Base-by-base conservation (phyloP, 139 green algal genomes). In the Chlamydomonas sp. region DNA sequence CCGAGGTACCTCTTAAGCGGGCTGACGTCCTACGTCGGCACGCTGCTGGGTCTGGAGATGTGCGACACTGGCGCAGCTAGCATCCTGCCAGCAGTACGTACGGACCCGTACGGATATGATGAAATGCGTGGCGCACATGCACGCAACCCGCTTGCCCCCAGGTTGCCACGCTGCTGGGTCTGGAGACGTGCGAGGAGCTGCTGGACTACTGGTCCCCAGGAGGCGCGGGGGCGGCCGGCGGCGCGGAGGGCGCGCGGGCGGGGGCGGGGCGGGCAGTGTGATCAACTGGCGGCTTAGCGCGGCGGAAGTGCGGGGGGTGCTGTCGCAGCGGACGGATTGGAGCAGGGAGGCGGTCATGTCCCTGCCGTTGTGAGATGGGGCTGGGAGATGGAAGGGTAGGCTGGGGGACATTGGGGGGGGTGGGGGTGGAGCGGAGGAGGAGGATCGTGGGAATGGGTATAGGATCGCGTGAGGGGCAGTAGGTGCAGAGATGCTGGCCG, bases 251-350 rank as follows among this genome's bases (percentile, higher is more conserved):
- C 81, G n/a, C n/a, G 91, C 49, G 18, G 87, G 81, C 9, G 87
- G 9, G 9, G 88, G 77, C 57, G 77, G 94, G 89, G 94, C 92
- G 6, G 93, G 95, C 9, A 90, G 93, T 10, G 91, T 93, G 3
- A 97, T 97, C 72, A 96, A 93, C 9, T 99, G 97, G 97, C 92
- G 97, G 18, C 90, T 99, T 15, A 96, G 84, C 0, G 92, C 94
- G 0, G 86, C 86, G 5, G 97, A 99, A 84, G 95, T 99, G 59
- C 85, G 93, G 7, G 89, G 91, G 7, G 89, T 96, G 67, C 79
- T 99, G 49, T 78, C 79, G 75, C 95, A 97, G 88, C 85, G 97
- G 1, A 10, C 90, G 18, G 97, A 99, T 84, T 99, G 98, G 90
- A 84, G 74, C 57, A 88, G 63, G 7, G 94, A 95, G 18, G 87